Percentiles rank a stretch among this genome's conserved stretches.
Evolutionary conservation across 2,329 filamentous ascomycete species (phyloP).

Genomic region (Metarhizium sp.): DNA sequence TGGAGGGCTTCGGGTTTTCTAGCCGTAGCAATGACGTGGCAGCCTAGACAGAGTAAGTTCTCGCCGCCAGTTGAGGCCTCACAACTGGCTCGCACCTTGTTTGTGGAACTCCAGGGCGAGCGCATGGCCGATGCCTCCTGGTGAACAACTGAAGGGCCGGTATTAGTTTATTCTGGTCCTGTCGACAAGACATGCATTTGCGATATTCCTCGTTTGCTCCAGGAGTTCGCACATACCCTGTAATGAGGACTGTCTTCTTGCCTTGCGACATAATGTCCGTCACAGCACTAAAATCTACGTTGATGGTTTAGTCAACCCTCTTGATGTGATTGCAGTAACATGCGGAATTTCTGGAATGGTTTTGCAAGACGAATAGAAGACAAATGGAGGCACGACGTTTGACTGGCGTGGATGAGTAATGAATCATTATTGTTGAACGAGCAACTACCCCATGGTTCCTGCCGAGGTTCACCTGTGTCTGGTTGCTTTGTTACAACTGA

Average conservation of each 20-base stretch:
- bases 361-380: too few species aligned
- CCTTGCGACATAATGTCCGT: constrained; percentile 11
- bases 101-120: constrained; percentile 43
- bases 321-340: not conserved
- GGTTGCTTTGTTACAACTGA: not conserved
- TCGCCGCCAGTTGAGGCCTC: not conserved
- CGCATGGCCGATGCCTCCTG: constrained; percentile 48
- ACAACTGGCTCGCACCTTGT: constrained; percentile 28
- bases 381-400: not conserved
- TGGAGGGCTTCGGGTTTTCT: constrained; percentile 38
- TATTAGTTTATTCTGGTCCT: not conserved
- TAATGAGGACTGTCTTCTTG: constrained; percentile 37
- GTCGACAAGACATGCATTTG: too few species aligned
- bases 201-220: too few species aligned
- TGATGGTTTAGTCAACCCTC: not conserved
- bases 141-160: constrained; percentile 36
- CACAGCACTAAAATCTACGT: too few species aligned
- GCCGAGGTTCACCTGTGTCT: not conserved
- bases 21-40: constrained; percentile 47
- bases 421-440: not conserved
- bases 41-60: constrained; percentile 12
- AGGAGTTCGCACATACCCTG: constrained; percentile 26
- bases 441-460: not conserved
- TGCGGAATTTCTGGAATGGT: too few species aligned
- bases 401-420: not conserved